Evolutionary conservation across 345 rosid genomes (phyloP).

Genomic region (Citrus unshiu): DNA sequence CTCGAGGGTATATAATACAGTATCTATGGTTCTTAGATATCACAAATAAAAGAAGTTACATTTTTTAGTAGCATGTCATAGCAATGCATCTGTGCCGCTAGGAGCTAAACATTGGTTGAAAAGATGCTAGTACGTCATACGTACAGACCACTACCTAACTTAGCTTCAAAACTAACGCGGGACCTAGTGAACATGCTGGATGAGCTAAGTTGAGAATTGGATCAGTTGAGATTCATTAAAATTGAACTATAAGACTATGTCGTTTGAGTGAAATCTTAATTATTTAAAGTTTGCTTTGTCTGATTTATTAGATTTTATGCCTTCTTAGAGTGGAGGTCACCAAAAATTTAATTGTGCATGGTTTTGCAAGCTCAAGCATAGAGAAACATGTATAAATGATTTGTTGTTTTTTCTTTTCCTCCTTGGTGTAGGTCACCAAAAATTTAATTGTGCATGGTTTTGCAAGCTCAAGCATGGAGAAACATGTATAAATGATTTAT

Average conservation of each 20-base stretch:
- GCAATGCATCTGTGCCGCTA: not conserved
- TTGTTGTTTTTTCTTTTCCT: conserved; percentile 4
- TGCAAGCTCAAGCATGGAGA: conserved; percentile 11
- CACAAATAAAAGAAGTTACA: not conserved
- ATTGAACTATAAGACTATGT: not conserved
- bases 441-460: not conserved
- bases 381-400: not conserved
- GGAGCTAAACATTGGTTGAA: not conserved
- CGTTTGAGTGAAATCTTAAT: not conserved
- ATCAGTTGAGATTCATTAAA: not conserved
- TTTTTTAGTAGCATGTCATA: not conserved
- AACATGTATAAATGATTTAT: conserved; percentile 1
- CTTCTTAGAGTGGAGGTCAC: not conserved
- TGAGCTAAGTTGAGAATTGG: not conserved
- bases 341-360: not conserved
- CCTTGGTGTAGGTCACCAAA: conserved; percentile 46
- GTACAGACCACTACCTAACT: not conserved
- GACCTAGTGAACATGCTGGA: not conserved
- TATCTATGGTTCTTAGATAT: not conserved
- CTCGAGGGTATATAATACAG: not conserved
- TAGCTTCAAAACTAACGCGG: not conserved
- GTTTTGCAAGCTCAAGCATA: conserved; percentile 13
- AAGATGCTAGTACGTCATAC: not conserved
- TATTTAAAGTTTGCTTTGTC: not conserved
- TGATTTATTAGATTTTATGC: not conserved